Evolutionary conservation across 768 basidiomycete species (phyloP).

Genomic region (Collybia sp.): DNA sequence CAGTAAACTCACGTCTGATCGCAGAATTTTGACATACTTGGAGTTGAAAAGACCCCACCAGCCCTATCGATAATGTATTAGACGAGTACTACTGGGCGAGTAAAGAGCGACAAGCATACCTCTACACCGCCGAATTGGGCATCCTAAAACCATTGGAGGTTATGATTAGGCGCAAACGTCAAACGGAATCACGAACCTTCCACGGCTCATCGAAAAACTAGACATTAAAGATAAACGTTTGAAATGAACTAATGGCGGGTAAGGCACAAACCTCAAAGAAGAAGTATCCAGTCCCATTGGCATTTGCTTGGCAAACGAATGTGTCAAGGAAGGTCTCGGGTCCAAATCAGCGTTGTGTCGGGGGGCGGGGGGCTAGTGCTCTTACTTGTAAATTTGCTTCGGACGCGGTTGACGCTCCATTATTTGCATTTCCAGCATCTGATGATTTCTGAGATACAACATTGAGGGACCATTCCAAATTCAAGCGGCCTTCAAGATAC

Average conservation of each 20-base stretch:
- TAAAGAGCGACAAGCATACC: slow-evolving; percentile 11
- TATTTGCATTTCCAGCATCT: slow-evolving; percentile 48
- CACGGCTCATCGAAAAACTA: slow-evolving; percentile 10
- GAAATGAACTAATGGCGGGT: not conserved
- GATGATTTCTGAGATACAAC: slow-evolving; percentile 45
- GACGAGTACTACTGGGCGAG: not conserved
- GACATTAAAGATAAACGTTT: not conserved
- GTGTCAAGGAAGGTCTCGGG: slow-evolving; percentile 75
- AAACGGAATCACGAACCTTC: too few species aligned
- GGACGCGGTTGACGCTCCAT: slow-evolving; percentile 67
- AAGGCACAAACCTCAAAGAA: slow-evolving; percentile 66
- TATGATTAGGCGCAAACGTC: slow-evolving; percentile 11
- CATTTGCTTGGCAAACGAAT: slow-evolving; percentile 85
- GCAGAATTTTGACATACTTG: slow-evolving; percentile 23
- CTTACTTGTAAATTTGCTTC: slow-evolving; percentile 52
- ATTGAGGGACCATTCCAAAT: slow-evolving; percentile 1
- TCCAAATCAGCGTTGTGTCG: slow-evolving; percentile 6
- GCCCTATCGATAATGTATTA: slow-evolving; percentile 19
- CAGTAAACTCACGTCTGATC: not conserved
- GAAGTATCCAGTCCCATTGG: slow-evolving; percentile 81
- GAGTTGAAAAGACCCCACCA: slow-evolving; percentile 46
- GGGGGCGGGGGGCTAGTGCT: not conserved
- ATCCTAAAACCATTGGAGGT: slow-evolving; percentile 30
- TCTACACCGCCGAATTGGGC: slow-evolving; percentile 75
- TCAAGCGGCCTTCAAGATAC: slow-evolving; percentile 4